Percentiles rank a stretch among this genome's conserved stretches.
These are phyloP conservation scores for Fusarium luffae DNA, from an alignment of 2,329 filamentous ascomycete species.

Conservation along the genomic window DNA sequence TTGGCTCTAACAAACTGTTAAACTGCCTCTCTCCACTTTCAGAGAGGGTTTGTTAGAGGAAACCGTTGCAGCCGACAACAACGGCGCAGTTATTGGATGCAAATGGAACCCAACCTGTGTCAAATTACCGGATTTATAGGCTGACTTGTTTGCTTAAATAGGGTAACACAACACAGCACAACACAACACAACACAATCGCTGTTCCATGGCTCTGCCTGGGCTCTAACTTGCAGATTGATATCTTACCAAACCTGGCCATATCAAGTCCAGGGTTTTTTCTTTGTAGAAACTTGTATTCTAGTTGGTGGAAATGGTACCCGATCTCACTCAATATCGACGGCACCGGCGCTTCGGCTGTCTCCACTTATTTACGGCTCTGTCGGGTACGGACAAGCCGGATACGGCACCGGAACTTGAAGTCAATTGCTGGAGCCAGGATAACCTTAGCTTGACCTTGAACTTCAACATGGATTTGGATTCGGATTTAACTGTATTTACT, in stretches of 20 bases:
- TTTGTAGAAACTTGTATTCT: not conserved
- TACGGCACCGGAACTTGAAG: not conserved
- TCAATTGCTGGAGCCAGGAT: not conserved
- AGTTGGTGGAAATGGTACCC: not conserved
- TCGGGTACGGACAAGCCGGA: not conserved
- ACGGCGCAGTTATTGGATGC: not conserved
- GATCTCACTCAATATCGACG: not conserved
- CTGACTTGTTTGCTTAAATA: not conserved
- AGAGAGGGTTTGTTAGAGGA: not conserved
- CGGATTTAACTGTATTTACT: not conserved
- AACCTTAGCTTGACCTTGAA: not conserved
- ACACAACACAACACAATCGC: not conserved
- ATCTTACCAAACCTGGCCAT: not conserved
- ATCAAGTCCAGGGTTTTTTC: not conserved
- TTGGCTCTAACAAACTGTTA: not conserved
- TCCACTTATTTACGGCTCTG: conserved; percentile 15
- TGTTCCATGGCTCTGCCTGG: not conserved
- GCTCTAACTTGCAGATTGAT: not conserved
- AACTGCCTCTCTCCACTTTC: conserved; percentile 11
- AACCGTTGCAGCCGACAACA: not conserved
- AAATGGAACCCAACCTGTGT: not conserved
- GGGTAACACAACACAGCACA: not conserved
- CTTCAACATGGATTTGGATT: too few relatives aligned
- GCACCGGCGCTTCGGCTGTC: not conserved
- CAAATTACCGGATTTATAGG: conserved; percentile 1